phyloP scores from a whole-genome alignment of 2,329 filamentous ascomycete genomes.

The Cytospora mali region DNA sequence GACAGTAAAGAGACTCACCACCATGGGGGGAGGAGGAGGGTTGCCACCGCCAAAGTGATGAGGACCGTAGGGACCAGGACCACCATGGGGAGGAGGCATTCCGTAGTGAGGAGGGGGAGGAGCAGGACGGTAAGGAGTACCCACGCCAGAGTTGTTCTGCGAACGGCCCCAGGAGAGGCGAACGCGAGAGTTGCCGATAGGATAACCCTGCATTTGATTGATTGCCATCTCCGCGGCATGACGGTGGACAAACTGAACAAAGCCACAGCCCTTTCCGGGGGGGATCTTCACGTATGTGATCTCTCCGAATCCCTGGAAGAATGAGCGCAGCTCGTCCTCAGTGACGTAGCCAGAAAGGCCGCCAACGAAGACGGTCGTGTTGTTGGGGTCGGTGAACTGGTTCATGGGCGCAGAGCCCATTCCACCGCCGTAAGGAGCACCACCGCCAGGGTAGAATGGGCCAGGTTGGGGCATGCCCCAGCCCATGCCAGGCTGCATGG shows the following conservation, averaged over 20 bases:
- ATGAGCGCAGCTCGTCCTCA: slow-evolving; percentile 98
- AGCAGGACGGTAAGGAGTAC: slow-evolving; percentile 94
- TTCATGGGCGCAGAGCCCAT: slow-evolving; percentile 68
- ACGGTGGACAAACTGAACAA: slow-evolving; percentile 98
- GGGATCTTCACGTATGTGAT: slow-evolving; percentile 99
- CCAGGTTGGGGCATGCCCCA: slow-evolving; percentile 39
- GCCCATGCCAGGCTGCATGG: slow-evolving; percentile 49
- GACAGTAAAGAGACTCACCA: slow-evolving; percentile 25
- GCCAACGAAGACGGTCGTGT: slow-evolving; percentile 98
- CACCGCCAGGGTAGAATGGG: slow-evolving; percentile 34
- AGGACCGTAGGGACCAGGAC: slow-evolving; percentile 49
- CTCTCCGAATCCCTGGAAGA: slow-evolving; percentile 99
- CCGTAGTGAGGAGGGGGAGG: slow-evolving; percentile 65
- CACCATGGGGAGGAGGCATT: slow-evolving; percentile 42
- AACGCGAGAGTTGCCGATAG: slow-evolving; percentile 97
- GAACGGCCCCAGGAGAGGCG: slow-evolving; percentile 96
- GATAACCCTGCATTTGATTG: slow-evolving; percentile 99
- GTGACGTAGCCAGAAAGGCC: slow-evolving; percentile 97
- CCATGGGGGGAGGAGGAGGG: slow-evolving; percentile 28
- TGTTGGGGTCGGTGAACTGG: slow-evolving; percentile 99
- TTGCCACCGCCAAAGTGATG: slow-evolving; percentile 48
- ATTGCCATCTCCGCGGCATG: slow-evolving; percentile 99
- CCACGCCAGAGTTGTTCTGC: slow-evolving; percentile 98
- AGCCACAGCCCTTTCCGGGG: slow-evolving; percentile 97
- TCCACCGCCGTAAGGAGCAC: slow-evolving; percentile 42